Evolutionary conservation across 495 filamentous ascomycete species (phyloP).

Genomic region (Tuber borchii): DNA sequence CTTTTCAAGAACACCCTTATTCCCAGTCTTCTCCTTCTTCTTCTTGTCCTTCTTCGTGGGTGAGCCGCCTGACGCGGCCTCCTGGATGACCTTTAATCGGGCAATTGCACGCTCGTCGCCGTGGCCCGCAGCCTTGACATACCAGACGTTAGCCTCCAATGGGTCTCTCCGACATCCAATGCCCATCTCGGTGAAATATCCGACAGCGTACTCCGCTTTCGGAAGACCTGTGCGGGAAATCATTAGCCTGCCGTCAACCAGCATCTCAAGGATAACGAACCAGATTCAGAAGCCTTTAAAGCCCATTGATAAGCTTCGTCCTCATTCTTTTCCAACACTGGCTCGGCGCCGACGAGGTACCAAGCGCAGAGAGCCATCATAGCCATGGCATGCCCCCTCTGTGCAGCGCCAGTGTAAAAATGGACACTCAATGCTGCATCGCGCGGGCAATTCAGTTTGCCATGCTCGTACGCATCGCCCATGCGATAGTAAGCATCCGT

Average conservation of each 20-base stretch:
- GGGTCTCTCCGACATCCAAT: constrained; percentile 90
- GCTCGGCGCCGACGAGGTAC: constrained; percentile 95
- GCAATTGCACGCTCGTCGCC: constrained; percentile 85
- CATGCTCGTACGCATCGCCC: constrained; percentile 96
- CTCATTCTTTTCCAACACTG: constrained; percentile 88
- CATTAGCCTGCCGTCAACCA: constrained; percentile 15
- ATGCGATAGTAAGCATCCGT: constrained; percentile 74
- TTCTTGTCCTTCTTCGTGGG: constrained; percentile 48
- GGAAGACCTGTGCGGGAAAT: constrained; percentile 56
- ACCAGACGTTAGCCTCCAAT: constrained; percentile 95
- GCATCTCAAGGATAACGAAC: constrained; percentile 49
- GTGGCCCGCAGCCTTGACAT: constrained; percentile 88
- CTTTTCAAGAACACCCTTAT: constrained; percentile 34
- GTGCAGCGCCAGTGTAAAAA: constrained; percentile 90
- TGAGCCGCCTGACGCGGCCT: constrained; percentile 68
- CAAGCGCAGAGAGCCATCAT: constrained; percentile 99
- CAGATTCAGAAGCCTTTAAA: constrained; percentile 69
- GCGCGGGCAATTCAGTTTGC: constrained; percentile 72
- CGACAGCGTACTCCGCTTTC: constrained; percentile 91
- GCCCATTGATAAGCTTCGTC: constrained; percentile 97
- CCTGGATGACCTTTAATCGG: constrained; percentile 74
- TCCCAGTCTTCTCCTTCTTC: constrained; percentile 49
- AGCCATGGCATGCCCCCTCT: constrained; percentile 72
- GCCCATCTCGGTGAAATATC: constrained; percentile 98
- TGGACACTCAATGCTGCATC: constrained; percentile 94